Evolutionary conservation across 495 filamentous ascomycete species (phyloP), one percentile per base, ranked within the genome.

Genomic region (Hyaloscypha finlandica): DNA sequence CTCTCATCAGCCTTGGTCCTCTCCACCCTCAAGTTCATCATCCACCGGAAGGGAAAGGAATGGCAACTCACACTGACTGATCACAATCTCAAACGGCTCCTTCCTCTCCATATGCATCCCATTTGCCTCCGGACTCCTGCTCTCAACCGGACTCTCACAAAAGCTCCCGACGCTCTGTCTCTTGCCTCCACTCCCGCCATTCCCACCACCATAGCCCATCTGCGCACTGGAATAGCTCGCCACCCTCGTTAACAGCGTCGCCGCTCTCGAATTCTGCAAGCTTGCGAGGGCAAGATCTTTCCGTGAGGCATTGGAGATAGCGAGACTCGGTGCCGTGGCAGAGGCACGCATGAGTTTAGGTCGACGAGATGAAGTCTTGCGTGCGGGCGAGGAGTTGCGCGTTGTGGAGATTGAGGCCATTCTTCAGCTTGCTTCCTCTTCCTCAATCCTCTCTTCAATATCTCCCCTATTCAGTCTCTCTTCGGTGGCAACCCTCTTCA

Each of bases 271-370:
- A 63, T 75, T 77, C 54, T 80, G 77, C 6, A 78, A 77, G 63
- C 70, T 79, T 20, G 81, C 79, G 42, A 84, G 73, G 20, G 81
- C 79, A 45, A 84, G 73, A 45, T 83, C 74, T 37, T 80, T 80
- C 63, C 77, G 77, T 67, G 78, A 81, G 53, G 81, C 79, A 66
- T 84, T 84, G 63, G 82, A 83, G 2, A 80, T 81, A n/a, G 81
- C 84, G 66, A 86, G 82, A 48, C 81, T 82, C 0, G 84, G 82
- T 65, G 82, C 81, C 33, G 84, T 86, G 37, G 81, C 83, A 52
- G 77, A 74, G 19, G 82, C 78, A 54, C 84, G 77, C 60, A 84
- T 76, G 33, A 86, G 76, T 61, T 79, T 79, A 53, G 84, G 83
- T 65, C 83, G 77, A 22, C 69, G 54, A 4, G 67, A 45, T 30